phyloP scores from a whole-genome alignment of 2,329 filamentous ascomycete genomes.

The Hypoxylon sp. region DNA sequence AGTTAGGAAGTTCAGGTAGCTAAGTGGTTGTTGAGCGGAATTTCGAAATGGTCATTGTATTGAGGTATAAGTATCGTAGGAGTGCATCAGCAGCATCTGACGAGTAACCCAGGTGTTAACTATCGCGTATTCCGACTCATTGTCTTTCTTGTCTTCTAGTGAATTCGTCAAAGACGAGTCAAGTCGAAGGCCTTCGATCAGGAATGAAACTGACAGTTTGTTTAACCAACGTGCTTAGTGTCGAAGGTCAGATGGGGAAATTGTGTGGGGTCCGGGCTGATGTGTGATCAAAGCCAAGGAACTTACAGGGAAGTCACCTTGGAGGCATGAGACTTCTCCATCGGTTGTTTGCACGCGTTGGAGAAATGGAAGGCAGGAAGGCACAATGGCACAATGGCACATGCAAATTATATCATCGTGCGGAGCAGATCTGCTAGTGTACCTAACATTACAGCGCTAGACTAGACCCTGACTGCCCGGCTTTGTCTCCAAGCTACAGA shows the following conservation, averaged over 20 bases:
- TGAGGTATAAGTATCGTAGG: neutral
- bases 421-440: conserved; percentile 20
- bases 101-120: conserved; percentile 16
- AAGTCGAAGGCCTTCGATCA: neutral
- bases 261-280: conserved; percentile 5
- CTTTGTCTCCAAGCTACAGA: conserved; percentile 3
- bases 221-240: too few species aligned
- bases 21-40: conserved; percentile 1
- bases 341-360: conserved; percentile 15
- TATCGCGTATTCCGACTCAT: conserved; percentile 25
- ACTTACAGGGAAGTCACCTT: neutral
- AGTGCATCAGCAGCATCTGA: conserved; percentile 14
- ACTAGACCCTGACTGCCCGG: neutral
- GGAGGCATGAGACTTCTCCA: neutral
- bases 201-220: conserved; percentile 1
- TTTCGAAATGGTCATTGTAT: conserved; percentile 3
- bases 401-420: conserved; percentile 36
- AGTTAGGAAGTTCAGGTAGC: neutral
- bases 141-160: conserved; percentile 6
- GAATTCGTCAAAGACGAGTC: conserved; percentile 15
- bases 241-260: conserved; percentile 24
- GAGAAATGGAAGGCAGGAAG: conserved; percentile 3
- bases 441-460: conserved; percentile 13
- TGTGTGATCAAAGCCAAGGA: conserved; percentile 14
- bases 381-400: conserved; percentile 9